A percentile compares a stretch with the other conserved stretches of the same genome.
Evolutionary conservation across 805 yeast genomes (phyloP).

Genomic region (Wickerhamomyces silvicola): DNA sequence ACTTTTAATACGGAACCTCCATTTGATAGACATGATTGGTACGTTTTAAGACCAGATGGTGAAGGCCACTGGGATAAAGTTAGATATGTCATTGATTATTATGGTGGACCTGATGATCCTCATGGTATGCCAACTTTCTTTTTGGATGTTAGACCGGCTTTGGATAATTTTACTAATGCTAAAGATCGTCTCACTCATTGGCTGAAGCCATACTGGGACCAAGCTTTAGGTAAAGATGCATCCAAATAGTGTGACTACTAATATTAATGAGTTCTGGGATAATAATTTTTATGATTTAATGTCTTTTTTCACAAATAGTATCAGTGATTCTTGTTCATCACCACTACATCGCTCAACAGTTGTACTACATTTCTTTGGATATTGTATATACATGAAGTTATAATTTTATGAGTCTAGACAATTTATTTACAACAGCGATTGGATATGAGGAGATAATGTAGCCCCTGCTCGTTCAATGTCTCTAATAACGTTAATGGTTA

Average conservation of each 20-base stretch:
- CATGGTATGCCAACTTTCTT: constrained; percentile 88
- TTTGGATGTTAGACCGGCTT: constrained; percentile 93
- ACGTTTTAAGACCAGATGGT: constrained; percentile 63
- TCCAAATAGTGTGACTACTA: constrained; percentile 31
- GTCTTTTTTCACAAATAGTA: not conserved
- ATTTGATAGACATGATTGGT: constrained; percentile 98
- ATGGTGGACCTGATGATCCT: constrained; percentile 89
- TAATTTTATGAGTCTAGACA: no score
- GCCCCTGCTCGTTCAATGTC: constrained; percentile 7
- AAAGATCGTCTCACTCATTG: constrained; percentile 65
- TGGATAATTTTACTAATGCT: constrained; percentile 61
- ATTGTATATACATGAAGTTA: no score
- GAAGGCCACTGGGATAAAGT: constrained; percentile 57
- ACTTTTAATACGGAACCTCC: constrained; percentile 77
- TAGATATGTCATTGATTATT: constrained; percentile 92
- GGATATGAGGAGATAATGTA: constrained; percentile 12
- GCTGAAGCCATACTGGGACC: constrained; percentile 58
- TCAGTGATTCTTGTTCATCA: no score
- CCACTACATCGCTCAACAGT: no score
- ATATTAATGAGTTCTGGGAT: not conserved
- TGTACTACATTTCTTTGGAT: no score
- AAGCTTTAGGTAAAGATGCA: constrained; percentile 45
- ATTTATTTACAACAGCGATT: constrained; percentile 6
- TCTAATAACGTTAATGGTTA: constrained; percentile 6
- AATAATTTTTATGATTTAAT: not conserved